These are phyloP conservation scores for Pyrus betulifolia DNA, from an alignment of 306 rosid species.

Conservation along the genomic window DNA sequence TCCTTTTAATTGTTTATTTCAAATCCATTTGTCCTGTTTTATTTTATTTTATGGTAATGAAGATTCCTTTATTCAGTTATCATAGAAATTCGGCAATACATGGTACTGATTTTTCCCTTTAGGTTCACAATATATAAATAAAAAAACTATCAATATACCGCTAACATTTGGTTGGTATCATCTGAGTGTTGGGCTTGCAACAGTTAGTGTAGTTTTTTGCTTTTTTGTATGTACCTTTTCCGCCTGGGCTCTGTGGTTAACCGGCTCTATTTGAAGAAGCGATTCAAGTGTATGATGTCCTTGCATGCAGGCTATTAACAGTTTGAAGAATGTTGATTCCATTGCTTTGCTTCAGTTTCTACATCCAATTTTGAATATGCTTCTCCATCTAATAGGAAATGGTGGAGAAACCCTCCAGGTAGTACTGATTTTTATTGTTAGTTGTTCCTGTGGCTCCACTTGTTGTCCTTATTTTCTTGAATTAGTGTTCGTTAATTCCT, in stretches of 20 bases:
- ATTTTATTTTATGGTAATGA: background rate
- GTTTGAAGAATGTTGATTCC: conserved; percentile 99
- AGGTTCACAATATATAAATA: background rate
- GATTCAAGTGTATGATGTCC: conserved; percentile 15
- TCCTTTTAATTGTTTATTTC: conserved; percentile 10
- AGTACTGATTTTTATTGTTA: background rate
- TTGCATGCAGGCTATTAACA: conserved; percentile 84
- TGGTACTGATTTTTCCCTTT: background rate
- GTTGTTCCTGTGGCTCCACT: background rate
- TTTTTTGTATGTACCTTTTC: background rate
- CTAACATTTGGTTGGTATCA: background rate
- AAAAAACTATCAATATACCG: background rate
- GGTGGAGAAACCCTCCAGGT: conserved; percentile 99
- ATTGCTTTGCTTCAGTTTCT: conserved; percentile 98
- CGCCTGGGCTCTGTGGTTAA: background rate
- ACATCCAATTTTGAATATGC: conserved; percentile 95
- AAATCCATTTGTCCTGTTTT: background rate
- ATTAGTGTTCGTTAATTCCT: background rate
- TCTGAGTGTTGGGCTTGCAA: background rate
- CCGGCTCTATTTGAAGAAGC: background rate
- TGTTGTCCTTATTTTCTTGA: background rate
- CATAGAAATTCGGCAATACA: background rate
- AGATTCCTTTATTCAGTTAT: background rate
- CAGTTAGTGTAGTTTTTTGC: background rate
- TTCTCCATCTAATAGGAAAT: conserved; percentile 98